Evolutionary conservation across 2,329 filamentous ascomycete genomes (phyloP).

Genomic region (Fusarium sp.): DNA sequence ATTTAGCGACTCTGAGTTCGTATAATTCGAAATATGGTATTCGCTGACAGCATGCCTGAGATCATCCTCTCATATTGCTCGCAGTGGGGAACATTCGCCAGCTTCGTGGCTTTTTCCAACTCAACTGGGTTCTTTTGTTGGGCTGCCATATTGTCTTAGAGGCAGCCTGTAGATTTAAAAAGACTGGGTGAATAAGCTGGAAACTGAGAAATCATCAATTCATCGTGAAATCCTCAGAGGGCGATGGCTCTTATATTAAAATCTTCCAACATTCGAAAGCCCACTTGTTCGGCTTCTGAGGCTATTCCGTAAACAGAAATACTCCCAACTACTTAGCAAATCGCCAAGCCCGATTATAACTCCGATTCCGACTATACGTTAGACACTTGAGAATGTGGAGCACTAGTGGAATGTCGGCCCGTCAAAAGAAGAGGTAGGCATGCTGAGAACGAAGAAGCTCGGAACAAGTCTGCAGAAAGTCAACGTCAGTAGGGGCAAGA

Average conservation of each 20-base stretch:
- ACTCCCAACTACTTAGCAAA: slow-evolving; percentile 3
- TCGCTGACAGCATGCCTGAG: slow-evolving; percentile 66
- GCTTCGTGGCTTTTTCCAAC: slow-evolving; percentile 31
- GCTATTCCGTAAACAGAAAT: slow-evolving; percentile 21
- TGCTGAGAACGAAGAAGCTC: slow-evolving; percentile 25
- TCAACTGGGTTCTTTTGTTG: slow-evolving; percentile 17
- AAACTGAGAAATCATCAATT: fast-evolving
- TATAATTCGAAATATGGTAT: fast-evolving
- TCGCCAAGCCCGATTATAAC: background rate
- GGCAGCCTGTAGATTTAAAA: fast-evolving
- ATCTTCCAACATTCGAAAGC: background rate
- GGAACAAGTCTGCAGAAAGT: slow-evolving; percentile 23
- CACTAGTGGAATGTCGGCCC: background rate
- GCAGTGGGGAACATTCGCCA: slow-evolving; percentile 65
- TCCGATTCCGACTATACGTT: slow-evolving; percentile 6
- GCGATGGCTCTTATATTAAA: background rate
- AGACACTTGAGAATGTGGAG: background rate
- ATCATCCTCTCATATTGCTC: slow-evolving; percentile 74
- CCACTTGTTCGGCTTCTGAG: background rate
- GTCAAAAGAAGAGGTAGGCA: slow-evolving; percentile 37
- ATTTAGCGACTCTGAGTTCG: fast-evolving
- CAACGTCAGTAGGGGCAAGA: background rate
- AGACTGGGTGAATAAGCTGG: too few relatives aligned
- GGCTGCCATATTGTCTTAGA: slow-evolving; percentile 6
- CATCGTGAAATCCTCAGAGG: fast-evolving